phyloP scores from a whole-genome alignment of 2,329 filamentous ascomycete genomes.

The Mariannaea elegans region DNA sequence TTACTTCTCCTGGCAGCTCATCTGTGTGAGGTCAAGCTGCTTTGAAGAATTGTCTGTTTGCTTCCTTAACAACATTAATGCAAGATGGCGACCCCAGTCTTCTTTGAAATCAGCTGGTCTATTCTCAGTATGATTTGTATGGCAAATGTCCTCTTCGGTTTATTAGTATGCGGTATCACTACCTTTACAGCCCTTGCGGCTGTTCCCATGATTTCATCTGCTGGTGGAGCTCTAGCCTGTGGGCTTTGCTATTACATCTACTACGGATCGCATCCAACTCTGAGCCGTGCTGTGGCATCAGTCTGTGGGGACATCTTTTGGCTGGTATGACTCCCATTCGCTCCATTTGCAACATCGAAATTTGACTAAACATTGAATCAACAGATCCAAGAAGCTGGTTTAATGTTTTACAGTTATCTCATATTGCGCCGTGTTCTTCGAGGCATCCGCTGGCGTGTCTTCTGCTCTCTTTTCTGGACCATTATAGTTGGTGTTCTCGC shows the following conservation, averaged over 20 bases:
- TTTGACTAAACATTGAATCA: background rate
- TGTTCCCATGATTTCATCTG: slow-evolving; percentile 51
- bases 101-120: slow-evolving; percentile 53
- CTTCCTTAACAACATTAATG: too few relatives aligned
- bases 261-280: slow-evolving; percentile 39
- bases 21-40: too few relatives aligned
- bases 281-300: slow-evolving; percentile 43
- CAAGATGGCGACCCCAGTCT: slow-evolving; percentile 33
- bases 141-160: slow-evolving; percentile 48
- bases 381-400: slow-evolving; percentile 53
- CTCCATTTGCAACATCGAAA: background rate
- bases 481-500: slow-evolving; percentile 60
- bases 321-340: slow-evolving; percentile 44
- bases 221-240: slow-evolving; percentile 50
- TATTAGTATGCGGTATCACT: slow-evolving; percentile 50
- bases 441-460: slow-evolving; percentile 50
- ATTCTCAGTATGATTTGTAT: slow-evolving; percentile 53
- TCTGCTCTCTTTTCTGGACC: slow-evolving; percentile 62
- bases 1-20: too few relatives aligned
- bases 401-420: slow-evolving; percentile 60
- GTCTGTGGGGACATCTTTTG: slow-evolving; percentile 50
- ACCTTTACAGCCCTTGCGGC: slow-evolving; percentile 46
- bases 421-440: slow-evolving; percentile 60
- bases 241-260: slow-evolving; percentile 53
- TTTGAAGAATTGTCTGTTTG: too few relatives aligned